Evolutionary conservation across 305 asterid genomes (phyloP).

Genomic region (Fraxinus platypoda): DNA sequence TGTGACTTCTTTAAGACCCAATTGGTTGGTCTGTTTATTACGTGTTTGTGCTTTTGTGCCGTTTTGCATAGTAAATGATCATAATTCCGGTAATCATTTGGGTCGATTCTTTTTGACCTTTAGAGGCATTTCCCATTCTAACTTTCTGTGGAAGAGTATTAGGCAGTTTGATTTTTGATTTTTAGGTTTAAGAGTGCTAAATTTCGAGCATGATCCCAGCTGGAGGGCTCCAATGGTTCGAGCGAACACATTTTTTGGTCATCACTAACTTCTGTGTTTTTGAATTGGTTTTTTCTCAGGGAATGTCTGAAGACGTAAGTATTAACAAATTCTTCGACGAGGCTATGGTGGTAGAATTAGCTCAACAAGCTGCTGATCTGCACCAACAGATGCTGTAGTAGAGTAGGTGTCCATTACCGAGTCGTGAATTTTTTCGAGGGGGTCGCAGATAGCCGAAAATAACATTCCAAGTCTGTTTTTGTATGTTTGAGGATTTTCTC

Average conservation of each 20-base stretch:
- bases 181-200: neutral
- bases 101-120: neutral
- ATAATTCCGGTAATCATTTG: neutral
- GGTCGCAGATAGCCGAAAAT: neutral
- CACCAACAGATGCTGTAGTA: constrained; percentile 68
- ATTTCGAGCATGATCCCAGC: neutral
- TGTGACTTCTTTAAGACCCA: neutral
- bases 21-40: neutral
- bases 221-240: neutral
- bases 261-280: neutral
- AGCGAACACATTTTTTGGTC: neutral
- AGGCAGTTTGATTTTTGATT: neutral
- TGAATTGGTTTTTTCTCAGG: constrained; percentile 43
- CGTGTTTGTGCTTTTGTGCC: neutral
- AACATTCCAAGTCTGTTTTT: neutral
- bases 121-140: neutral
- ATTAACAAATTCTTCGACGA: constrained; percentile 92
- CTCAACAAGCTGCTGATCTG: constrained; percentile 90
- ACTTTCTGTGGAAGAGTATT: neutral
- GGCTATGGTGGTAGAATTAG: constrained; percentile 94
- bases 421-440: neutral
- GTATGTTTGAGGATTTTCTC: neutral
- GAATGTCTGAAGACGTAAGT: constrained; percentile 97
- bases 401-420: neutral
- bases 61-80: neutral